A percentile compares a stretch with the other conserved stretches of the same genome.
These are phyloP conservation scores for Claviceps sp. DNA, from an alignment of 2,329 filamentous ascomycete genomes.

Conservation along the genomic window DNA sequence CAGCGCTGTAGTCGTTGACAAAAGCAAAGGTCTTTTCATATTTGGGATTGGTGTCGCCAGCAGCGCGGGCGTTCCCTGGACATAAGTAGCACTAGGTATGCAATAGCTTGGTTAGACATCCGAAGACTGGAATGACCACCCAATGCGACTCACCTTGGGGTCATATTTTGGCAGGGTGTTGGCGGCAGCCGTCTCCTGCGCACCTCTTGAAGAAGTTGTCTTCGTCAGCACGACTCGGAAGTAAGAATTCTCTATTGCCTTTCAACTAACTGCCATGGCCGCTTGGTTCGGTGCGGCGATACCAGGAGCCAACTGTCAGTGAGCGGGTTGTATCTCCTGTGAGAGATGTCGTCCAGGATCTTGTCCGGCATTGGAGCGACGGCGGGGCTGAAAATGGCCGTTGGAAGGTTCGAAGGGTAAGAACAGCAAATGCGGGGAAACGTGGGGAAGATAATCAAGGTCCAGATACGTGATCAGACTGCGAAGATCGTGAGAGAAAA, in stretches of 20 bases:
- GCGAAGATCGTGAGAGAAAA: too few species aligned
- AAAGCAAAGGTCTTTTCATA: constrained; percentile 87
- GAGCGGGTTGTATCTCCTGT: constrained; percentile 85
- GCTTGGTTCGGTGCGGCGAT: constrained; percentile 89
- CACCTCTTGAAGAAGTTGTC: constrained; percentile 43
- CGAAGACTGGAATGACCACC: not conserved
- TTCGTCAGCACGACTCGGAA: not conserved
- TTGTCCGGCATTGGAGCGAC: constrained; percentile 50
- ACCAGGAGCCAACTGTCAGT: constrained; percentile 87
- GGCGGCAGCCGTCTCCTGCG: constrained; percentile 59
- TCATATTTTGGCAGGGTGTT: constrained; percentile 69
- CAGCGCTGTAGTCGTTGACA: constrained; percentile 93
- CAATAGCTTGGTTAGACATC: not conserved
- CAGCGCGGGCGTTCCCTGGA: constrained; percentile 77
- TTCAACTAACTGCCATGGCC: constrained; percentile 81
- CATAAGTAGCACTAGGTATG: constrained; percentile 71
- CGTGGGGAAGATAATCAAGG: not conserved
- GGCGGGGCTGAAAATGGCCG: not conserved
- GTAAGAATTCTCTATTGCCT: not conserved
- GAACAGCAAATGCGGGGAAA: not conserved
- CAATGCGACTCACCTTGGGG: constrained; percentile 38
- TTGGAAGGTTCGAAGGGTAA: not conserved
- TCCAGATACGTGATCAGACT: not conserved
- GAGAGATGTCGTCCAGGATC: constrained; percentile 89
- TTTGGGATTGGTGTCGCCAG: constrained; percentile 73